These are phyloP conservation scores for Annulohypoxylon moriforme DNA, from an alignment of 495 filamentous ascomycete genomes.

Conservation along the genomic window DNA sequence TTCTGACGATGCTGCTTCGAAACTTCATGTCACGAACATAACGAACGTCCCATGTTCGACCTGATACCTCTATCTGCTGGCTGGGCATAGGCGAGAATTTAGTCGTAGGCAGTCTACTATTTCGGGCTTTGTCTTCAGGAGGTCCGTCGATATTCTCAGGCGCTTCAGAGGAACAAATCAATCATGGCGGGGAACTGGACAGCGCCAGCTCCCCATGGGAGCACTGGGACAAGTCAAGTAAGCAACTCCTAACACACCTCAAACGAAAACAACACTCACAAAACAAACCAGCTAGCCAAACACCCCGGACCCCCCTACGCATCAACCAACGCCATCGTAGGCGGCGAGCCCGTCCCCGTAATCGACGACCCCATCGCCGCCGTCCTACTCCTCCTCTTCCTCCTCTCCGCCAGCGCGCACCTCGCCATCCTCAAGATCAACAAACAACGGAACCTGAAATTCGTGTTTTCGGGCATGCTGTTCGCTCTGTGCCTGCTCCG, in stretches of 20 bases:
- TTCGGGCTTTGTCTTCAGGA: constrained; percentile 16
- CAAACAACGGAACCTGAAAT: constrained; percentile 68
- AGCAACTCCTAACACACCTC: neutral
- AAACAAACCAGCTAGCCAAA: constrained; percentile 7
- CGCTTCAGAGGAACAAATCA: constrained; percentile 2
- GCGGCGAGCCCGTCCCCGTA: constrained; percentile 64
- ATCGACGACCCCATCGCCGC: constrained; percentile 74
- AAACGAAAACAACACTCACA: neutral
- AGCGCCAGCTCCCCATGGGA: constrained; percentile 25
- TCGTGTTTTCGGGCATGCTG: constrained; percentile 73
- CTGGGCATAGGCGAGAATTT: constrained; percentile 14
- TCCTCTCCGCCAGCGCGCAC: constrained; percentile 67
- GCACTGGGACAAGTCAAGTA: constrained; percentile 22
- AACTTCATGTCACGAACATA: constrained; percentile 22
- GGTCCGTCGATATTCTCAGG: neutral
- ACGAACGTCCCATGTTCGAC: constrained; percentile 15
- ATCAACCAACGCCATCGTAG: constrained; percentile 61
- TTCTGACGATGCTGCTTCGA: constrained; percentile 11
- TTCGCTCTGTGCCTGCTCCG: constrained; percentile 86
- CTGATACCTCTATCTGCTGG: constrained; percentile 11
- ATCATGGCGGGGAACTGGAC: constrained; percentile 38
- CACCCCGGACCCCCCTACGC: constrained; percentile 50
- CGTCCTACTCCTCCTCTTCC: constrained; percentile 74
- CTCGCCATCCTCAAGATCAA: constrained; percentile 75
- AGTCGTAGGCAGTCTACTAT: neutral